Conservation (phyloP, 2,329 filamentous ascomycete species). For the Colletotrichum tropicale region DNA sequence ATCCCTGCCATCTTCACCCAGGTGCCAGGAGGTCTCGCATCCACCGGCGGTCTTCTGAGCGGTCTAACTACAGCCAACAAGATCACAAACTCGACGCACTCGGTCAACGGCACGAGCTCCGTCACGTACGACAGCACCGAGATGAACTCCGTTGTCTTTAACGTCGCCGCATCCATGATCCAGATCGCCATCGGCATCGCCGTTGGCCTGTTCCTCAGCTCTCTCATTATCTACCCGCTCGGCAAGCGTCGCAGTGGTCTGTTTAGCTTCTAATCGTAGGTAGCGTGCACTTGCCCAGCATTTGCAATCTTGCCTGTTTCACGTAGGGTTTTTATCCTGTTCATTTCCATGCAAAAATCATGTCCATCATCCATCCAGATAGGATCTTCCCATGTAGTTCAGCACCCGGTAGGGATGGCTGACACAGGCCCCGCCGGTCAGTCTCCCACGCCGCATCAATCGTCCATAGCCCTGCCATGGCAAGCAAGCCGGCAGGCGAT, state of each 20-base stretch:
- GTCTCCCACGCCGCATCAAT: background rate
- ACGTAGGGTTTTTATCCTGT: background rate
- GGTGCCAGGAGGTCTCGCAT: constrained; percentile 52
- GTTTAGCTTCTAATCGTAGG: constrained; percentile 46
- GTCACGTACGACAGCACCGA: constrained; percentile 25
- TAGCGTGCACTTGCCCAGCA: background rate
- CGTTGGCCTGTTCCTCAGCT: constrained; percentile 54
- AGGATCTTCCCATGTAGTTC: background rate
- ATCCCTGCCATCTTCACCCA: constrained; percentile 54
- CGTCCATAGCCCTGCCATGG: background rate
- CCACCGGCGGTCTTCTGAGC: constrained; percentile 50
- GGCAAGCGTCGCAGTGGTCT: constrained; percentile 54
- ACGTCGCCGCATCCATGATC: constrained; percentile 54
- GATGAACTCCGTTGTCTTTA: constrained; percentile 44
- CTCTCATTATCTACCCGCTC: constrained; percentile 52
- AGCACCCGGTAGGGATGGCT: background rate
- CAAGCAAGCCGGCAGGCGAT: background rate
- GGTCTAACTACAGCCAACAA: constrained; percentile 48
- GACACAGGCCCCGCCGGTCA: background rate
- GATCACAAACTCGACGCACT: constrained; percentile 41
- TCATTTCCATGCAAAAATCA: background rate
- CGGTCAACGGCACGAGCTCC: constrained; percentile 38
- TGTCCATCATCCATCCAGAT: background rate
- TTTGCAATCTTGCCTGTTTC: background rate
- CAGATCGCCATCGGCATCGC: constrained; percentile 58